Base-by-base conservation (phyloP, 1,139 yeast species). In the Candida tetrigidarum region DNA sequence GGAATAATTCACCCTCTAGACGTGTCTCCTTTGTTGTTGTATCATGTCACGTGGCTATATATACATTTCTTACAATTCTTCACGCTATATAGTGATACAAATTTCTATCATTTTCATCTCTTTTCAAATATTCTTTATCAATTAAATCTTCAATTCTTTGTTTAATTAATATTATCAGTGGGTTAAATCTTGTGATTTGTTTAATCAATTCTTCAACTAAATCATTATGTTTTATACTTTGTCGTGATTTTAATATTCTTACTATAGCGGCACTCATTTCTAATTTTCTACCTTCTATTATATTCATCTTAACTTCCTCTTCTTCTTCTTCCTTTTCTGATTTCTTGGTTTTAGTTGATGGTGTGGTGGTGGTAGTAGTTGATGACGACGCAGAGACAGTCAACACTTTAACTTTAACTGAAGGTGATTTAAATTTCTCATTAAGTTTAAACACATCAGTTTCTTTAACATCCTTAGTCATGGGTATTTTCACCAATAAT, bases 201-300 rank as follows among this genome's bases (percentile, higher is more conserved):
- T 78, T 75, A 15, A 86, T 76, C 7, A 85, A 81, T 52, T 85
- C 92, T 37, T 78, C 79, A 16, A 88, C 69, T 45, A 92, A 71
- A 46, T 84, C 84, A 51, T 81, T 81, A 60, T 87, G 93, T 33
- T 66, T 72, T 44, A 86, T 59, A 0, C 75, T 65, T 55, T 83
- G 84, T 29, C 92, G 71, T 0, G 88, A 77, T 62, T 93, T 93
- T 93, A 93, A 85, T 9, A 86, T 81, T 44, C 98, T 76, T 2
- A 92, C 96, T 46, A 92, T 80, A 0, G 96, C 96, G 0, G 98
- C 97, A 57, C 89, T 95, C 3, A 88, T 75, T 56, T 85, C 90
- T 46, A 77, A 74, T 51, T 81, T 69, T 41, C 83, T 64, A 18
- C 81, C 82, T 44, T 72, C 73, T 36, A 59, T 47, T 20, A 72